Conservation (phyloP, 495 filamentous ascomycete species). For the Hypomontagnella submonticulosa region DNA sequence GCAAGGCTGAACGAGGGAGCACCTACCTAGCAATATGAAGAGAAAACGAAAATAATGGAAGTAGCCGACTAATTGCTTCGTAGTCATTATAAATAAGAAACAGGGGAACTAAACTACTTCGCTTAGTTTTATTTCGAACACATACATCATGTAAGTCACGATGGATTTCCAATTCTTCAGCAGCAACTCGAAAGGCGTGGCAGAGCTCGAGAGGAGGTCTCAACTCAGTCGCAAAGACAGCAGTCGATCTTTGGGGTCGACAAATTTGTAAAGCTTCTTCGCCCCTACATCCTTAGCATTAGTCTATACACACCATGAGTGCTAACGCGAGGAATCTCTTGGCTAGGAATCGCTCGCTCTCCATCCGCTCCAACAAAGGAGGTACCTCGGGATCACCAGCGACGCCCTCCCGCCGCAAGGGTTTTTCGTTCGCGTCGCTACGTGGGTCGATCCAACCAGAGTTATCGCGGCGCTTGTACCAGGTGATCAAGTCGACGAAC, state of each 20-base stretch:
- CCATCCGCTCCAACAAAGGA: slow-evolving; percentile 64
- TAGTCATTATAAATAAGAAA: slow-evolving; percentile 18
- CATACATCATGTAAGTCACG: slow-evolving; percentile 48
- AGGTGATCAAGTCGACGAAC: slow-evolving; percentile 92
- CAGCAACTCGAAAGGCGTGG: slow-evolving; percentile 43
- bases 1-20: slow-evolving; percentile 7
- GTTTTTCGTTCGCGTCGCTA: slow-evolving; percentile 82
- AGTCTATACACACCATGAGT: background rate
- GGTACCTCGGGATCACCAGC: slow-evolving; percentile 56
- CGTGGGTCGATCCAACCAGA: slow-evolving; percentile 85
- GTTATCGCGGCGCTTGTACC: slow-evolving; percentile 83
- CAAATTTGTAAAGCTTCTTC: slow-evolving; percentile 46
- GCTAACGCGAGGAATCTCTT: slow-evolving; percentile 34
- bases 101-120: background rate
- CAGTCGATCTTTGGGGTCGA: slow-evolving; percentile 34
- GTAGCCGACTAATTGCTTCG: slow-evolving; percentile 22
- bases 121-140: slow-evolving; percentile 13
- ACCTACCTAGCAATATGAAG: slow-evolving; percentile 17
- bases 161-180: slow-evolving; percentile 48
- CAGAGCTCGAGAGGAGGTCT: slow-evolving; percentile 42
- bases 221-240: slow-evolving; percentile 36
- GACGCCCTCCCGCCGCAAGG: slow-evolving; percentile 41
- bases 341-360: slow-evolving; percentile 60
- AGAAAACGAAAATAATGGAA: slow-evolving; percentile 23
- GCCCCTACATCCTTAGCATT: slow-evolving; percentile 6